Evolutionary conservation across 257 asterid species (phyloP), one percentile per base, ranked within the genome.

Genomic region (Solanum appendiculatum): DNA sequence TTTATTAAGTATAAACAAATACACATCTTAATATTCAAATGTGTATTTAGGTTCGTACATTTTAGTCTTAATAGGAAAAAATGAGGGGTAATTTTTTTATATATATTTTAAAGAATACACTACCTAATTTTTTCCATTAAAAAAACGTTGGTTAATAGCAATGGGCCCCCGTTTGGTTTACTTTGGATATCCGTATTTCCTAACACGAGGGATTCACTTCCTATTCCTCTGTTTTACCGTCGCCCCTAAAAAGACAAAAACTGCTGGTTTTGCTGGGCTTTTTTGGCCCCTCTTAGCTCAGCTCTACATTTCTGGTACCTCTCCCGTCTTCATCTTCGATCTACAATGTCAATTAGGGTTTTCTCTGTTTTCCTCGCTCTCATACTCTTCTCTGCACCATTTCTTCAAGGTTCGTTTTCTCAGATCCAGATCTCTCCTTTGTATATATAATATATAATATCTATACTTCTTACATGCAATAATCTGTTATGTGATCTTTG

Each of bases 31-130:
- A 58, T 58, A 58, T 8, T 58, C 11, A 58, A 21, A 58, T 58
- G 10, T 56, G 0, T 0, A 0, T 21, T 8, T 0, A 7, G 1
- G 21, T 21, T 56, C 0, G 16, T 0, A 51, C 3, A 3, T 18
- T 51, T 51, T 51, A 51, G 16, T 51, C 0, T 51, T 15, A 51
- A 15, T 51, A 1, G 16, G 4, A 34, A 34, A 2, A 34, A 34
- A 34, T 34, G n/a, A n/a, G n/a, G n/a, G n/a, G n/a, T n/a, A n/a
- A n/a, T n/a, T n/a, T n/a, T n/a, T n/a, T n/a, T n/a, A n/a, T n/a
- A n/a, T n/a, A n/a, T n/a, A n/a, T n/a, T n/a, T n/a, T n/a, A n/a
- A n/a, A 34, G 4, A 34, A 34, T 34, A 34, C 4, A 4, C 36
- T 34, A 34, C 3, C 44, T 40, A 63, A 63, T 5, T 25, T 60